These are phyloP conservation scores for Macaranga tanarius DNA, from an alignment of 441 rosid genomes.

Conservation along the genomic window DNA sequence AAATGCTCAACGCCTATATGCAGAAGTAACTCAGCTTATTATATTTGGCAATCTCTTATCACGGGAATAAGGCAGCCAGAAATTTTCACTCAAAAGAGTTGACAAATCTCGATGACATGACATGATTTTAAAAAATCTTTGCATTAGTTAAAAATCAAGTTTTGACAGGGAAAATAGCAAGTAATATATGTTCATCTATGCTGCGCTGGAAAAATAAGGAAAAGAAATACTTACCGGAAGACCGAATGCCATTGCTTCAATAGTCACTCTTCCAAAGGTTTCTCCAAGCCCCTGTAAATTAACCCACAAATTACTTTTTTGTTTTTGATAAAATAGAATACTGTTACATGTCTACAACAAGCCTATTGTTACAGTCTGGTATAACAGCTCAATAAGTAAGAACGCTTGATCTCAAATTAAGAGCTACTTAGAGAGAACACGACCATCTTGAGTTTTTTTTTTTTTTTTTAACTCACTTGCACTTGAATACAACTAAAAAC, in stretches of 20 bases:
- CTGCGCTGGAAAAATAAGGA: slow-evolving; percentile 10
- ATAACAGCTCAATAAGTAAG: no score
- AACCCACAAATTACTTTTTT: slow-evolving; percentile 16
- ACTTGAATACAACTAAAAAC: no score
- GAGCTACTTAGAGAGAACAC: no score
- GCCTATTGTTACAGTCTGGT: neutral
- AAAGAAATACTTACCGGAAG: slow-evolving; percentile 57
- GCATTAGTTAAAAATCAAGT: neutral
- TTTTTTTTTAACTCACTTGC: no score
- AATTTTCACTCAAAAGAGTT: neutral
- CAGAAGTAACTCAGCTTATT: neutral
- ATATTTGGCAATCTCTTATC: neutral
- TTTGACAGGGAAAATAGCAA: neutral
- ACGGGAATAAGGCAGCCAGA: neutral
- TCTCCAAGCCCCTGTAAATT: slow-evolving; percentile 78
- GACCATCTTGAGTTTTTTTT: no score
- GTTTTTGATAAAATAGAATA: slow-evolving; percentile 6
- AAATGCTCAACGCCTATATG: neutral
- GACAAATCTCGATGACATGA: neutral
- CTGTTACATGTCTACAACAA: neutral
- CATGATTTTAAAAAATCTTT: neutral
- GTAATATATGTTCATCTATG: neutral
- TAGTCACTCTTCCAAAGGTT: slow-evolving; percentile 95
- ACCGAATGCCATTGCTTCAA: slow-evolving; percentile 97
- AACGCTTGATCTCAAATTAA: no score